These are phyloP conservation scores for Thymus quinquecostatus DNA, from an alignment of 257 asterid species.

Conservation along the genomic window DNA sequence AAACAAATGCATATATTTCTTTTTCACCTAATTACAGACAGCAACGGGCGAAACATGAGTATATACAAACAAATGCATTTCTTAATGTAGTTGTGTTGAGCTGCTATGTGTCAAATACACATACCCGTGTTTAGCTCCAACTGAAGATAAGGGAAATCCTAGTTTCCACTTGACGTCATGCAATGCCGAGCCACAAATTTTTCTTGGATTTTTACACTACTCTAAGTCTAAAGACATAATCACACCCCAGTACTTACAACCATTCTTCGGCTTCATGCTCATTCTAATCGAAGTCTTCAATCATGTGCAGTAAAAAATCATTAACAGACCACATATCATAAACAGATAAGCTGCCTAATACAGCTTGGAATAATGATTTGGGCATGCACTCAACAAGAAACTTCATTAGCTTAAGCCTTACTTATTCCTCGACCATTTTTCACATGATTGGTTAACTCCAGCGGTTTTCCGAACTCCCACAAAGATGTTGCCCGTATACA, in stretches of 20 bases:
- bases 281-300: conserved; percentile 10
- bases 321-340: conserved; percentile 1
- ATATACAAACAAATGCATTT: neutral
- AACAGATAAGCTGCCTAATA: neutral
- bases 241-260: conserved; percentile 9
- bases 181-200: neutral
- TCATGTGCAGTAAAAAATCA: neutral
- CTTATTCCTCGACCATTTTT: neutral
- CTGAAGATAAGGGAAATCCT: neutral
- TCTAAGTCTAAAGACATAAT: neutral
- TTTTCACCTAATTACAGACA: conserved; percentile 1
- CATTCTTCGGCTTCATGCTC: neutral
- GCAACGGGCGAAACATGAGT: neutral
- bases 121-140: neutral
- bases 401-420: neutral
- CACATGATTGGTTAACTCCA: neutral
- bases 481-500: neutral
- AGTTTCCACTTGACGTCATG: neutral
- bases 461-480: neutral
- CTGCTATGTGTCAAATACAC: too few relatives aligned
- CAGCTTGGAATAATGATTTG: neutral
- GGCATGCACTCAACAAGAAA: neutral
- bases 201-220: neutral
- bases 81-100: neutral
- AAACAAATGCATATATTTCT: conserved; percentile 3